Conservation (phyloP, 129 eudicot genomes). For the Glebionis coronaria region DNA sequence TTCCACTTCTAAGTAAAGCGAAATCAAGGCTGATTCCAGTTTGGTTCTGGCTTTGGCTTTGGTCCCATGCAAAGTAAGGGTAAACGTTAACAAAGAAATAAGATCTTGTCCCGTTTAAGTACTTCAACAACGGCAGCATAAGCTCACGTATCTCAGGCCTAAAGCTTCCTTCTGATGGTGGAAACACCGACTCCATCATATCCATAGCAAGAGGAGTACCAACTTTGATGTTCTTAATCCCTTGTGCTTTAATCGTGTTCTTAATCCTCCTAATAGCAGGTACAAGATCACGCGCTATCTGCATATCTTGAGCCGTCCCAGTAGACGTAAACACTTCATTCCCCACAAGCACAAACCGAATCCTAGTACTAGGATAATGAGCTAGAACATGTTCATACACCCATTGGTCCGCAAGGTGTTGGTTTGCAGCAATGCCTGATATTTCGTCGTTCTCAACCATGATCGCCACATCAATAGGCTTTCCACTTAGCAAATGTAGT, state of each 20-base stretch:
- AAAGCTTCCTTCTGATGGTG: slow-evolving; percentile 63
- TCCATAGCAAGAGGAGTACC: slow-evolving; percentile 76
- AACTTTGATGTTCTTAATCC: slow-evolving; percentile 61
- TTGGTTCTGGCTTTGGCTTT: slow-evolving; percentile 31
- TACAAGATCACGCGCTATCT: slow-evolving; percentile 48
- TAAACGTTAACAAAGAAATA: slow-evolving; percentile 59
- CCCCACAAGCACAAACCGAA: slow-evolving; percentile 59
- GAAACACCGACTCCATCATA: slow-evolving; percentile 49
- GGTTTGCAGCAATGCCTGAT: slow-evolving; percentile 51
- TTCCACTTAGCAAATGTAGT: slow-evolving; percentile 49
- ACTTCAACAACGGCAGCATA: slow-evolving; percentile 40
- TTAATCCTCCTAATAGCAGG: slow-evolving; percentile 66
- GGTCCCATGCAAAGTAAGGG: slow-evolving; percentile 61
- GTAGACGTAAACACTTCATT: slow-evolving; percentile 56
- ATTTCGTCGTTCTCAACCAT: slow-evolving; percentile 56
- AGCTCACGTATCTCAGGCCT: slow-evolving; percentile 35
- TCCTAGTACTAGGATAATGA: slow-evolving; percentile 54
- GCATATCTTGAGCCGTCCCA: slow-evolving; percentile 18
- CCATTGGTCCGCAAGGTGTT: slow-evolving; percentile 59
- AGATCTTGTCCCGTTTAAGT: slow-evolving; percentile 47
- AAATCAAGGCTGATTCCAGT: slow-evolving; percentile 42
- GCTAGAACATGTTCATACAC: slow-evolving; percentile 54
- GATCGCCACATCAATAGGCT: slow-evolving; percentile 51
- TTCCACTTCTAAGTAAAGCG: slow-evolving; percentile 44
- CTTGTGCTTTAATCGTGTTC: slow-evolving; percentile 33